Evolutionary conservation across 1,284 basidiomycete species (phyloP).

Genomic region (Tilletia caries): DNA sequence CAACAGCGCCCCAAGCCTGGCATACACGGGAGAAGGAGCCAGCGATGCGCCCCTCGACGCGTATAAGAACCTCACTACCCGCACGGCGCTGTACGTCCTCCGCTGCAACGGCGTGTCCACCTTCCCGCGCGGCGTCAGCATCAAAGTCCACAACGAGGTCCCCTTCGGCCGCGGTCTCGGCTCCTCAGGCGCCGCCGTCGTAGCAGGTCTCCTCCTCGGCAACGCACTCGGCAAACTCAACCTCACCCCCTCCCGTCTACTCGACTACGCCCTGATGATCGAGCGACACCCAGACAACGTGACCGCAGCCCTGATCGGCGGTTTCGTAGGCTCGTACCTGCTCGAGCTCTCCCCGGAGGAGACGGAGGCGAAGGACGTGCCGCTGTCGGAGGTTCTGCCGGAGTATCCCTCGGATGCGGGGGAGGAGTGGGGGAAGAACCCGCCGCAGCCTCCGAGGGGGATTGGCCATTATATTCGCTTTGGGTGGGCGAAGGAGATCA

Average conservation of each 20-base stretch:
- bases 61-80: conserved; percentile 96
- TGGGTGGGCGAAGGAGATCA: conserved; percentile 79
- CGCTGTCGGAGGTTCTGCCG: conserved; percentile 90
- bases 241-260: conserved; percentile 69
- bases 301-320: conserved; percentile 91
- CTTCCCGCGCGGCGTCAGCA: conserved; percentile 65
- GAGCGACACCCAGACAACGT: conserved; percentile 99
- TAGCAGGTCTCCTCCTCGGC: conserved; percentile 89
- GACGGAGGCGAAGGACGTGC: conserved; percentile 75
- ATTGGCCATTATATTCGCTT: conserved; percentile 95
- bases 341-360: conserved; percentile 66
- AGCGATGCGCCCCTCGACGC: conserved; percentile 86
- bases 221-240: conserved; percentile 73
- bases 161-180: conserved; percentile 96
- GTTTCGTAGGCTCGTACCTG: conserved; percentile 96
- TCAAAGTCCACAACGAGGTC: conserved; percentile 86
- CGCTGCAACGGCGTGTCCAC: conserved; percentile 72
- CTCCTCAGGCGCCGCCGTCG: conserved; percentile 94
- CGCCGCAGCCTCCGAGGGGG: conserved; percentile 79
- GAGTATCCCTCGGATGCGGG: conserved; percentile 92
- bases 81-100: conserved; percentile 93
- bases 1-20: conserved; percentile 61
- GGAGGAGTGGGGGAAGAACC: conserved; percentile 81
- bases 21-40: conserved; percentile 83
- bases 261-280: conserved; percentile 98